These are phyloP conservation scores for Evernia prunastri DNA, from an alignment of 495 filamentous ascomycete genomes.

Conservation along the genomic window DNA sequence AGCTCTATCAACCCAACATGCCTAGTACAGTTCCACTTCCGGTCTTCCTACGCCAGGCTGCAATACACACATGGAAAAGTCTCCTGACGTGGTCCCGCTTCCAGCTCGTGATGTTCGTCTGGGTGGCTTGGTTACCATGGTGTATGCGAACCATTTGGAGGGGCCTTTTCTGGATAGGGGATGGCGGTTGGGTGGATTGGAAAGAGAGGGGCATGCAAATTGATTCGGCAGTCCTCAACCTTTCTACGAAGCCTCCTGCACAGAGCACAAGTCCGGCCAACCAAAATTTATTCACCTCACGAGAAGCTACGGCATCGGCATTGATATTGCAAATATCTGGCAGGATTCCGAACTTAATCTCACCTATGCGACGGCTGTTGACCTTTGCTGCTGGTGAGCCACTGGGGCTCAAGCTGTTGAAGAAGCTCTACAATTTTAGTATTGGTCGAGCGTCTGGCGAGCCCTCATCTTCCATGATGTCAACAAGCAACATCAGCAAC, in stretches of 20 bases:
- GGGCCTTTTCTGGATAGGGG: constrained; percentile 87
- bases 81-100: constrained; percentile 70
- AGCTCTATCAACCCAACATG: constrained; percentile 92
- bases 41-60: constrained; percentile 69
- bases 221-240: constrained; percentile 16
- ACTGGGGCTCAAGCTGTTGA: constrained; percentile 42
- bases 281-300: constrained; percentile 19
- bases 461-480: background rate
- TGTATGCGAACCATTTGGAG: constrained; percentile 88
- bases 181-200: constrained; percentile 70
- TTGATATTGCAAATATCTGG: constrained; percentile 27
- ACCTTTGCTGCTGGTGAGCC: constrained; percentile 45
- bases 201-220: constrained; percentile 26
- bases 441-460: constrained; percentile 5
- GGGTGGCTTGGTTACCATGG: constrained; percentile 84
- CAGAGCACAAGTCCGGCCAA: constrained; percentile 40
- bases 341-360: constrained; percentile 29
- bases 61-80: constrained; percentile 62
- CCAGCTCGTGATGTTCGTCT: constrained; percentile 74
- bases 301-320: constrained; percentile 29
- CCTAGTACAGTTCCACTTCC: constrained; percentile 69
- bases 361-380: constrained; percentile 39
- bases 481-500: constrained; percentile 18
- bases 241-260: constrained; percentile 14
- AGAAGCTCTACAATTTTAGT: constrained; percentile 27